Evolutionary conservation across 2,329 filamentous ascomycete genomes (phyloP).

Genomic region (Fusarium brachygibbosum): DNA sequence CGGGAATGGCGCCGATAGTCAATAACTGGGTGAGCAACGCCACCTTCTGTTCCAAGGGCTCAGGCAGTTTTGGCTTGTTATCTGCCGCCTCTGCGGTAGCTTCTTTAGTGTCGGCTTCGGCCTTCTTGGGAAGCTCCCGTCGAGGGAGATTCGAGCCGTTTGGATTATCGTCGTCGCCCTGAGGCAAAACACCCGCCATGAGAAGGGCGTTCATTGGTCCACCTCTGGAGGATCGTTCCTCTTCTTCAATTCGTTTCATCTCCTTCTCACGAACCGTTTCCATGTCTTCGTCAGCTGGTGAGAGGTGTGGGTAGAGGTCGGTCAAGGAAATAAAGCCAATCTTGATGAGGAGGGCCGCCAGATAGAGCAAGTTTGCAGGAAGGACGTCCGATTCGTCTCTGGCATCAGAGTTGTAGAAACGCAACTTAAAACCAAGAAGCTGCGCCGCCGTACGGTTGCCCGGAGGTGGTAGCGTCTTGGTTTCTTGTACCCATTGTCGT

Average conservation of each 20-base stretch:
- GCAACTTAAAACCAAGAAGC: constrained; percentile 94
- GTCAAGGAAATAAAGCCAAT: constrained; percentile 94
- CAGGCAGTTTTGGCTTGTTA: constrained; percentile 69
- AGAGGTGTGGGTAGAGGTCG: constrained; percentile 93
- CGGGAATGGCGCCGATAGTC: constrained; percentile 91
- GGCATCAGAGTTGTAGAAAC: constrained; percentile 88
- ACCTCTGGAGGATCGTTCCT: constrained; percentile 78
- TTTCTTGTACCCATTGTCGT: constrained; percentile 82
- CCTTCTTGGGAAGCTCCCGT: constrained; percentile 67
- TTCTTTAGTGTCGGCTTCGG: constrained; percentile 66
- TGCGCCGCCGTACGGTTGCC: constrained; percentile 95
- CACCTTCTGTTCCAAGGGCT: constrained; percentile 90
- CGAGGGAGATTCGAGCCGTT: constrained; percentile 55
- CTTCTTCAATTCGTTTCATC: constrained; percentile 81
- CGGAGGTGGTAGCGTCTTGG: constrained; percentile 83
- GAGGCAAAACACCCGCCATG: constrained; percentile 83
- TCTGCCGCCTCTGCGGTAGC: constrained; percentile 58
- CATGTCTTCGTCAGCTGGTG: constrained; percentile 88
- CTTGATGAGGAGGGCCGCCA: constrained; percentile 93
- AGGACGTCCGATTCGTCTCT: constrained; percentile 81
- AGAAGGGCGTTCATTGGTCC: constrained; percentile 85
- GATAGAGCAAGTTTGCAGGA: constrained; percentile 91
- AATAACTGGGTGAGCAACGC: constrained; percentile 86
- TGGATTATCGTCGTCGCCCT: constrained; percentile 77
- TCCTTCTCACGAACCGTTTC: constrained; percentile 76